Evolutionary conservation across 1,284 basidiomycete species (phyloP), one percentile per base, ranked within the genome.

Genomic region (Cutaneotrichosporon daszewskae): DNA sequence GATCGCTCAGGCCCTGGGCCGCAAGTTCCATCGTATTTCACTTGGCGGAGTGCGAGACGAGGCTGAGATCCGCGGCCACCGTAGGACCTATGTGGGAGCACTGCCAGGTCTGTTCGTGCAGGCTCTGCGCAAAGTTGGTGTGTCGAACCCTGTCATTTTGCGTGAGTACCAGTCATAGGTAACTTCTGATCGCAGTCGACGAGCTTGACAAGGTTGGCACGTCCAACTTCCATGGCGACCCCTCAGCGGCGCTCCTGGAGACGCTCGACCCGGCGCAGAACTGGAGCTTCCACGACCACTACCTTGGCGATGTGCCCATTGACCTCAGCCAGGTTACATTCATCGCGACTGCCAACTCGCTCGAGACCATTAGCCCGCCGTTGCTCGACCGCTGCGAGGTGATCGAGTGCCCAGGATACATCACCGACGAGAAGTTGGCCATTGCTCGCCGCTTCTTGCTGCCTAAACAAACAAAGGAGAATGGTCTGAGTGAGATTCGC

Each of bases 251-350:
- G 0, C 69, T 98, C 43, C 76, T 98, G 24, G 94, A 98, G 73
- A 94, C 96, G 83, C 76, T 98, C 38, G 94, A 98, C 69, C 94
- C 94, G 0, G 94, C 97, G 62, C 94, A 98, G 74, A 97, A 98
- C 68, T 85, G 83, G 40, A 83, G 82, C 25, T 97, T 97, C 77
- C 76, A 95, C 55, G 94, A 96, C 66, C 91, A 95, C 54, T 69
- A 67, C 47, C 58, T 69, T 65, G 90, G 92, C 81, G 90, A 96
- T 60, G 88, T 97, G 18, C 89, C 94, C 5, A 85, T 97, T 44
- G 91, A 98, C 63, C 79, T 97, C 7, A 92, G 88, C 4, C 83
- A 89, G 34, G 89, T 96, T 25, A 80, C 97, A 2, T 98, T 97
- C 69, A 88, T 97, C 44, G 92, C 76, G 17, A 58, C 60, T 64